Evolutionary conservation across 2,329 filamentous ascomycete species (phyloP).

Genomic region (Phialocephala subalpina): DNA sequence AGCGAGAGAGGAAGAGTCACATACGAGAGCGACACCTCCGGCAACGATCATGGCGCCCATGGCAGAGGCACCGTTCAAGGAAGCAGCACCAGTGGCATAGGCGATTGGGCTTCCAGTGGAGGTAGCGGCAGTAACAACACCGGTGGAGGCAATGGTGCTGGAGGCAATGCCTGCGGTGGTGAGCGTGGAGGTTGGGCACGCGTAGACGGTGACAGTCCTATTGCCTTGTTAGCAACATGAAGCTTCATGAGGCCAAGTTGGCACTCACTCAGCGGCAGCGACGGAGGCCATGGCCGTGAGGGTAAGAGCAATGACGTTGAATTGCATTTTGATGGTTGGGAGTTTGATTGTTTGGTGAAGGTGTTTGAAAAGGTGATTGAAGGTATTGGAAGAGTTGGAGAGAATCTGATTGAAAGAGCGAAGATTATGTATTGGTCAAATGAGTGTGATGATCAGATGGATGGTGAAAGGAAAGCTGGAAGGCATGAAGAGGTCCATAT

Average conservation of each 20-base stretch:
- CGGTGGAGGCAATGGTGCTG: slow-evolving; percentile 28
- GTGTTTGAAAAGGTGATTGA: slow-evolving; percentile 26
- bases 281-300: slow-evolving; percentile 42
- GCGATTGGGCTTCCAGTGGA: slow-evolving; percentile 41
- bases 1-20: slow-evolving; percentile 13
- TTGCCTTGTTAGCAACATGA: slow-evolving; percentile 23
- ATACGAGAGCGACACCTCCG: slow-evolving; percentile 45
- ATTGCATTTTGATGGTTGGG: slow-evolving; percentile 45
- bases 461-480: slow-evolving; percentile 9
- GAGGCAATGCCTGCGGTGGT: slow-evolving; percentile 23
- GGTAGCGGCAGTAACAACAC: slow-evolving; percentile 30
- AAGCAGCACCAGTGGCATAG: slow-evolving; percentile 41
- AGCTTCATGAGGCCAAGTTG: not conserved
- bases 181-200: slow-evolving; percentile 30
- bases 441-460: slow-evolving; percentile 37
- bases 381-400: slow-evolving; percentile 11
- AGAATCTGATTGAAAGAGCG: slow-evolving; percentile 24
- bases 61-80: slow-evolving; percentile 40
- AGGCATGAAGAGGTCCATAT: slow-evolving; percentile 23
- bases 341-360: slow-evolving; percentile 26
- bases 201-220: slow-evolving; percentile 43
- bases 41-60: slow-evolving; percentile 42
- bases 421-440: slow-evolving; percentile 38
- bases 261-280: slow-evolving; percentile 37
- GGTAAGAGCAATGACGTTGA: slow-evolving; percentile 40